Base-by-base conservation (phyloP, 1,284 basidiomycete genomes). In the Trametes pubescens region DNA sequence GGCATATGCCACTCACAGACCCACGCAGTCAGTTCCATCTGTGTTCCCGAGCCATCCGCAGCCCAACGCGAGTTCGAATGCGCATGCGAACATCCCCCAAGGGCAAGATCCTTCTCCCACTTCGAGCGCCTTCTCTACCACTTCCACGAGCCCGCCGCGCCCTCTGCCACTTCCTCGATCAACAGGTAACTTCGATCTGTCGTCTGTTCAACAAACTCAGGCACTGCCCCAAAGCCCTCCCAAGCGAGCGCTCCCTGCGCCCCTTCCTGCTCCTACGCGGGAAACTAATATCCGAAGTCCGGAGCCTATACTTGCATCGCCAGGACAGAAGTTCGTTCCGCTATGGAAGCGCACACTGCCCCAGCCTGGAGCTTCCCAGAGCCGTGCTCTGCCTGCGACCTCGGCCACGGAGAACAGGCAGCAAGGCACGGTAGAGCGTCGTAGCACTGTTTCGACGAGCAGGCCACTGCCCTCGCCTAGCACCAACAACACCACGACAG, bases 331-430 rank as follows among this genome's bases (percentile, higher is more conserved):
- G 63, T 76, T 76, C 54, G 70, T 75, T 1, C 75, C 75, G 1
- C 52, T 71, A 40, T 75, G 75, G 75, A 75, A 70, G 62, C 74
- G 74, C 43, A 67, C 68, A 16, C 66, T 75, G 13, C 74, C 74
- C 8, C 58, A 72, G 37, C 74, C 73, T 13, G 62, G 56, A 5
- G 56, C 53, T 5, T 56, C 64, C 34, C 3, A 32, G 13, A 55
- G 53, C 35, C 37, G 53, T 0, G 54, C 52, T 18, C 53, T 64
- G 14, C 59, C 53, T n/a, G n/a, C n/a, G n/a, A n/a, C n/a, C 24
- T 21, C 58, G 14, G 24, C 61, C 16, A 21, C 61, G 9, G 61
- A 59, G 34, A 14, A 44, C 16, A n/a, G 60, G 22, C 62, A 62
- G 18, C 61, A 51, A 22, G 34, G 34, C n/a, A 24, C 46, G 4